phyloP scores from a whole-genome alignment of 1,284 basidiomycete species.

The Apiotrichum porosum region DNA sequence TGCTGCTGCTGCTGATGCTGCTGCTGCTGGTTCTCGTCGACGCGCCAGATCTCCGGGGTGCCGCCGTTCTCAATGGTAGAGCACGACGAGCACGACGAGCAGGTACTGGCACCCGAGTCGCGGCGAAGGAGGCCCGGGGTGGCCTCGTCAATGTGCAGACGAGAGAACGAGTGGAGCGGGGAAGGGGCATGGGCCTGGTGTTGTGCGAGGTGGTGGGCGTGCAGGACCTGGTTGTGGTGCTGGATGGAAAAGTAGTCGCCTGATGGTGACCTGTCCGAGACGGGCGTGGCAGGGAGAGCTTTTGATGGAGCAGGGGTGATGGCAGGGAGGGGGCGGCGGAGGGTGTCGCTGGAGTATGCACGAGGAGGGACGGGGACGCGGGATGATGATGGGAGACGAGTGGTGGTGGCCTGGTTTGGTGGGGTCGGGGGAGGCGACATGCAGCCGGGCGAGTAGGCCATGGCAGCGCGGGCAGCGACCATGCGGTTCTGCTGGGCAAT shows the following conservation, averaged over 20 bases:
- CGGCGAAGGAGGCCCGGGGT: slow-evolving; percentile 7
- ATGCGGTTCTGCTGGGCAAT: slow-evolving; percentile 10
- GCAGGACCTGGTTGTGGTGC: slow-evolving; percentile 1
- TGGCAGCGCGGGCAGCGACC: slow-evolving; percentile 9
- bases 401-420: slow-evolving; percentile 6
- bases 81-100: slow-evolving; percentile 10
- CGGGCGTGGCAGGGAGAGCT: slow-evolving; percentile 8
- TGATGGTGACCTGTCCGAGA: not conserved
- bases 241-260: slow-evolving; percentile 14
- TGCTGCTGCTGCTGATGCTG: not conserved
- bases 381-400: slow-evolving; percentile 8
- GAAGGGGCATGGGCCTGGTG: slow-evolving; percentile 8
- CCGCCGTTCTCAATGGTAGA: slow-evolving; percentile 1
- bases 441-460: slow-evolving; percentile 1
- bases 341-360: slow-evolving; percentile 1
- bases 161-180: slow-evolving; percentile 7
- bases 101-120: slow-evolving; percentile 12
- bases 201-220: not conserved
- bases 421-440: slow-evolving; percentile 14
- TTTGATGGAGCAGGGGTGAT: slow-evolving; percentile 7
- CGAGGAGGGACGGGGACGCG: slow-evolving; percentile 12
- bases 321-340: not conserved
- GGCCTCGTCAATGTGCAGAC: slow-evolving; percentile 16
- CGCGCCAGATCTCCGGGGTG: slow-evolving; percentile 7
- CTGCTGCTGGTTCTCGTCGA: not conserved